These are phyloP conservation scores for Neoboletus magnificus DNA, from an alignment of 768 basidiomycete genomes.

Conservation along the genomic window DNA sequence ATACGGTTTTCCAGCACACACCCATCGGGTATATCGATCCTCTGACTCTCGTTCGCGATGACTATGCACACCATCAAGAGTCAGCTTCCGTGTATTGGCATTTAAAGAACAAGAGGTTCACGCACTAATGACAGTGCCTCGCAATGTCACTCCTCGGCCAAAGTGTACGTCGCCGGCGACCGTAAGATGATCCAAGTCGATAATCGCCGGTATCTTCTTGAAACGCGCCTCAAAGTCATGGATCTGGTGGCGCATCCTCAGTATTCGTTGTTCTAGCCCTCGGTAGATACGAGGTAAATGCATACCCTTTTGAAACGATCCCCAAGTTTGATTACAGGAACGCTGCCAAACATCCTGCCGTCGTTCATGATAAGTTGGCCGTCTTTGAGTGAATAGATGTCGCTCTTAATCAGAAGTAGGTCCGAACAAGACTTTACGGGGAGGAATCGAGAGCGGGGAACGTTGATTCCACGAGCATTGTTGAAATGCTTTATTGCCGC, in stretches of 20 bases:
- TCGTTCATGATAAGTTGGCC: conserved; percentile 86
- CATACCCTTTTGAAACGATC: conserved; percentile 97
- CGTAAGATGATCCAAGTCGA: conserved; percentile 92
- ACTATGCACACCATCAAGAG: conserved; percentile 32
- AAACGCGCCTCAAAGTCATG: conserved; percentile 92
- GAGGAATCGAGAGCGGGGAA: conserved; percentile 91
- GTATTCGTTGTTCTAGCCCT: neutral
- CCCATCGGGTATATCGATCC: conserved; percentile 82
- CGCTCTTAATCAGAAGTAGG: conserved; percentile 85
- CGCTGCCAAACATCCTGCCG: conserved; percentile 76
- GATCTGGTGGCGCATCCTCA: conserved; percentile 42
- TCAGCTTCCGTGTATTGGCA: neutral
- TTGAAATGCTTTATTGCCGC: conserved; percentile 93
- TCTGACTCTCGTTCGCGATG: conserved; percentile 77
- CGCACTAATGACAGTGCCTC: conserved; percentile 83
- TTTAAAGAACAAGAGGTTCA: neutral
- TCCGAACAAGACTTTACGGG: conserved; percentile 89
- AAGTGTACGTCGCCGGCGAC: conserved; percentile 91
- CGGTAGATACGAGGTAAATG: neutral
- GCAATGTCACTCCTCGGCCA: conserved; percentile 79
- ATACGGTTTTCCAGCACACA: conserved; percentile 71
- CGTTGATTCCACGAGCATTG: conserved; percentile 91
- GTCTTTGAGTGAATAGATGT: conserved; percentile 87
- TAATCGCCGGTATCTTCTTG: conserved; percentile 88
- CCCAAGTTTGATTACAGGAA: conserved; percentile 96